Conservation (phyloP, 495 filamentous ascomycete genomes). For the Penicillium coffeae region DNA sequence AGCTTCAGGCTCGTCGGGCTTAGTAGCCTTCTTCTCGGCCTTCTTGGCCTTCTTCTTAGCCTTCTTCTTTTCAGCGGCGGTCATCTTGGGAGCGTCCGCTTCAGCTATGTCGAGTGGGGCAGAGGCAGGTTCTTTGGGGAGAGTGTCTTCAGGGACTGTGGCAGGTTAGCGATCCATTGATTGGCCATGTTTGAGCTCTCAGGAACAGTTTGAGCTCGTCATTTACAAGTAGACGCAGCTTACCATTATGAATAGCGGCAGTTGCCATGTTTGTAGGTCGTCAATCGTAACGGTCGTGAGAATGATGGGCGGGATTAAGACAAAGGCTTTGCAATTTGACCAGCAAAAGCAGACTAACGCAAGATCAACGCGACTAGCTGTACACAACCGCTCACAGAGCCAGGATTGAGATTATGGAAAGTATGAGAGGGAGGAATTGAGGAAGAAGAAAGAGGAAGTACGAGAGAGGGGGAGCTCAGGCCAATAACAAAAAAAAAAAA, state of each 20-base stretch:
- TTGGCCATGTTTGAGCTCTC: not conserved
- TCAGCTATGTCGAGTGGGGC: slow-evolving; percentile 13
- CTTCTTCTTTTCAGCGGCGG: slow-evolving; percentile 1
- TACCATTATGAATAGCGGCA: slow-evolving; percentile 23
- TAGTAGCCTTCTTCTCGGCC: slow-evolving; percentile 19
- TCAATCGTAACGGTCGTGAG: slow-evolving; percentile 25
- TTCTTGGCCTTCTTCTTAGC: slow-evolving; percentile 11
- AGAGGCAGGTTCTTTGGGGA: slow-evolving; percentile 18
- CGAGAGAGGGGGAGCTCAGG: slow-evolving; percentile 2
- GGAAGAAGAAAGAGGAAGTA: slow-evolving; percentile 2
- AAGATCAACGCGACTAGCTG: slow-evolving; percentile 16
- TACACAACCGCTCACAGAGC: slow-evolving; percentile 21
- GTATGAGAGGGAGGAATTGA: slow-evolving; percentile 5
- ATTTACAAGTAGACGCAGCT: not conserved
- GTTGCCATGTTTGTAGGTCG: slow-evolving; percentile 19
- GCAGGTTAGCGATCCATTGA: not conserved
- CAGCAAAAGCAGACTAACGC: slow-evolving; percentile 23
- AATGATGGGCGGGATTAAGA: slow-evolving; percentile 8
- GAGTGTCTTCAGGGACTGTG: slow-evolving; percentile 19
- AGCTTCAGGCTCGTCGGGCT: slow-evolving; percentile 17
- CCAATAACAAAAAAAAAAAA: slow-evolving; percentile 14
- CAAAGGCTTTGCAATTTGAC: slow-evolving; percentile 23
- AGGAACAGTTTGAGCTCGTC: not conserved
- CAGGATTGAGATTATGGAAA: slow-evolving; percentile 4
- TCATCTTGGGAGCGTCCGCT: slow-evolving; percentile 8